A percentile compares a stretch with the other conserved stretches of the same genome.
Conservation (phyloP, 2,329 filamentous ascomycete species). For the Aureobasidium uvarum region DNA sequence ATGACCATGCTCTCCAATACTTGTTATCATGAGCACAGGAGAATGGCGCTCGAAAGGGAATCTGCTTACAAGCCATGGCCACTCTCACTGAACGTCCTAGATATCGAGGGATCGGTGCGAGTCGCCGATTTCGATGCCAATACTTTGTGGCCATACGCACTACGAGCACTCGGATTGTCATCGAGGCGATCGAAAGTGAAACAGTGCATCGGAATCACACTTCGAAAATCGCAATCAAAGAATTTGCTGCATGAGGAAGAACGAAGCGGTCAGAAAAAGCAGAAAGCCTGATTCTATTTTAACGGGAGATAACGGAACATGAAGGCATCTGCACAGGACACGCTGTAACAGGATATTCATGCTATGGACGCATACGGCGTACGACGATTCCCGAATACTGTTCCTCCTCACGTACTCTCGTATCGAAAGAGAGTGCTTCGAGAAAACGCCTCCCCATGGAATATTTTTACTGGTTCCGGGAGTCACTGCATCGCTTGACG, state of each 20-base stretch:
- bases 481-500: neutral
- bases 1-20: neutral
- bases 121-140: neutral
- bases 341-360: neutral
- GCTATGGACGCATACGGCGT: neutral
- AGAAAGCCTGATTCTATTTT: neutral
- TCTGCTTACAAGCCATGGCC: neutral
- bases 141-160: too few relatives aligned
- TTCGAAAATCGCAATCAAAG: neutral
- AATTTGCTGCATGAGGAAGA: neutral
- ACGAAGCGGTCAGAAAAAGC: neutral
- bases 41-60: neutral
- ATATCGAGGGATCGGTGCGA: neutral
- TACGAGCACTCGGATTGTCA: neutral
- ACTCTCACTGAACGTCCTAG: neutral
- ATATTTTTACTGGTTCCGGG: neutral
- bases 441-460: neutral
- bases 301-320: neutral
- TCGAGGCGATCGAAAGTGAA: neutral
- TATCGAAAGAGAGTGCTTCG: neutral
- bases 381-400: neutral
- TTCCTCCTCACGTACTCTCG: neutral
- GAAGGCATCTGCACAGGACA: neutral
- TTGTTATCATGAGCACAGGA: neutral
- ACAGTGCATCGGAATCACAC: neutral